phyloP scores from a whole-genome alignment of 1,284 basidiomycete species.

The Ceratobasidium sp. region DNA sequence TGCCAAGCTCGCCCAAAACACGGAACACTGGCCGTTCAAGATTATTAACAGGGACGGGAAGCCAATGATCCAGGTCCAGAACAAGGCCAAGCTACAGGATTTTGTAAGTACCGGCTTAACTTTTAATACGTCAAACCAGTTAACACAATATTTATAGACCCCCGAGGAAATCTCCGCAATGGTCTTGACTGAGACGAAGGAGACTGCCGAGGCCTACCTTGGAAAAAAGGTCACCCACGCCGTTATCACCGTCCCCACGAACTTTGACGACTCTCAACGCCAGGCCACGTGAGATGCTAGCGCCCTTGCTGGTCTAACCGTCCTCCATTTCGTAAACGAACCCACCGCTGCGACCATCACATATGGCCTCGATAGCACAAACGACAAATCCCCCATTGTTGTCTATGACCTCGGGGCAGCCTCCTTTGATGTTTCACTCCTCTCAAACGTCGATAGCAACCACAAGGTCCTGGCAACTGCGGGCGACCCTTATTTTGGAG shows the following conservation, averaged over 20 bases:
- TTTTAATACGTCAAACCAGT: too few species aligned
- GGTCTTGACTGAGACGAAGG: not conserved
- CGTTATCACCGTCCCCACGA: constrained; percentile 65
- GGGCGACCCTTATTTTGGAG: constrained; percentile 62
- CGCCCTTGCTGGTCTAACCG: constrained; percentile 65
- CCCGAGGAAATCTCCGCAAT: constrained; percentile 1
- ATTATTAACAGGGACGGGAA: constrained; percentile 65
- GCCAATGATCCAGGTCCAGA: constrained; percentile 68
- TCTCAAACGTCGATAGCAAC: constrained; percentile 69
- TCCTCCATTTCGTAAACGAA: constrained; percentile 68
- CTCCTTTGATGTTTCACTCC: constrained; percentile 71
- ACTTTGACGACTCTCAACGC: constrained; percentile 71
- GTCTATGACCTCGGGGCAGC: constrained; percentile 73
- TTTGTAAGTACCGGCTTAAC: constrained; percentile 55
- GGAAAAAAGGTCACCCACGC: constrained; percentile 59
- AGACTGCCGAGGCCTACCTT: too few species aligned
- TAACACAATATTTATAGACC: too few species aligned
- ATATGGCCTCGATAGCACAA: constrained; percentile 67
- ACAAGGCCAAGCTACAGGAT: constrained; percentile 65
- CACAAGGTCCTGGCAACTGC: not conserved
- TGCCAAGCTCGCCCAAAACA: constrained; percentile 59
- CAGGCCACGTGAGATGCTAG: constrained; percentile 68
- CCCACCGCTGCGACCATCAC: constrained; percentile 67
- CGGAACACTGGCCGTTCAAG: constrained; percentile 63
- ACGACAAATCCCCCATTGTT: constrained; percentile 66